Evolutionary conservation across 2,329 filamentous ascomycete species (phyloP).

Genomic region (Sporothrix pseudoabietina): DNA sequence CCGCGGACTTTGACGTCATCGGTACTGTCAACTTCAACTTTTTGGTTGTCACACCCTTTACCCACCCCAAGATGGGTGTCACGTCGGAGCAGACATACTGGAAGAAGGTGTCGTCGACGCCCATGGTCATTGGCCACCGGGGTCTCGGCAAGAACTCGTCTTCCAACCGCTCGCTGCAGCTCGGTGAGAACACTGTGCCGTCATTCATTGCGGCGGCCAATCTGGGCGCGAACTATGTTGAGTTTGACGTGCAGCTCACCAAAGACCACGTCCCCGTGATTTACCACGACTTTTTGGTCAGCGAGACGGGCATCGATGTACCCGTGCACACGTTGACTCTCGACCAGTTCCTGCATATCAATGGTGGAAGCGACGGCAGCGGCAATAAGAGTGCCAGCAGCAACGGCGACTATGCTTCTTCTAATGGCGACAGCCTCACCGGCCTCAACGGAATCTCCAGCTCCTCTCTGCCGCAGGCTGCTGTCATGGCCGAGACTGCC

Average conservation of each 20-base stretch:
- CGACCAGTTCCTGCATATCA: constrained; percentile 93
- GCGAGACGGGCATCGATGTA: constrained; percentile 94
- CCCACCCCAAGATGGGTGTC: constrained; percentile 90
- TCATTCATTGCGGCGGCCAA: constrained; percentile 97
- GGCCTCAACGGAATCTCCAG: not conserved
- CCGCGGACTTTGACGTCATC: constrained; percentile 83
- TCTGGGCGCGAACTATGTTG: constrained; percentile 75
- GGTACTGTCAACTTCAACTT: constrained; percentile 97
- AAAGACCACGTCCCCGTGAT: constrained; percentile 98
- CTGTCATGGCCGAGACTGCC: not conserved
- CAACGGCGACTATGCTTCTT: constrained; percentile 27
- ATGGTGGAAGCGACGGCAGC: constrained; percentile 47
- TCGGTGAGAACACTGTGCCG: constrained; percentile 93
- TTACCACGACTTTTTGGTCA: constrained; percentile 97
- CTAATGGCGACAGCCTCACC: not conserved
- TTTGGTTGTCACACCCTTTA: constrained; percentile 89
- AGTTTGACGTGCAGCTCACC: constrained; percentile 93
- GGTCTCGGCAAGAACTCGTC: constrained; percentile 88
- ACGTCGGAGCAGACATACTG: constrained; percentile 92
- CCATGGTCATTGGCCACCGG: constrained; percentile 71
- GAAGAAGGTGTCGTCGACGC: constrained; percentile 83
- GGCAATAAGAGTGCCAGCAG: constrained; percentile 34
- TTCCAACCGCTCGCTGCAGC: constrained; percentile 81
- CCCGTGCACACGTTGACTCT: constrained; percentile 93
- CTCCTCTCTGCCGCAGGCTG: not conserved